These are phyloP conservation scores for Trichoderma hamatum DNA, from an alignment of 2,329 filamentous ascomycete species.

Conservation along the genomic window DNA sequence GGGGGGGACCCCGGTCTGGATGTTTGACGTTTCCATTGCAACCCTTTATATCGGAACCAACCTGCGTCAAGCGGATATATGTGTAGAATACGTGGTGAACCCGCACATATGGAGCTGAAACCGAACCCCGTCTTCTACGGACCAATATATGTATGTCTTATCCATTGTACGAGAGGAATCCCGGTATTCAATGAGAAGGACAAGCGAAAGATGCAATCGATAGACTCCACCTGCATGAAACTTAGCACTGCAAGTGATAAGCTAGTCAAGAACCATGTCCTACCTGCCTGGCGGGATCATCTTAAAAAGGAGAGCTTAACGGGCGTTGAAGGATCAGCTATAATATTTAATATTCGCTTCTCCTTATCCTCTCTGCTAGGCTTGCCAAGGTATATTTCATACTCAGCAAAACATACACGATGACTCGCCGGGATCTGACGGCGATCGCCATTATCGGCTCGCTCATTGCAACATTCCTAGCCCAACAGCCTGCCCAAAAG, in stretches of 20 bases:
- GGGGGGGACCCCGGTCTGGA: neutral
- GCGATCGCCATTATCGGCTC: slow-evolving; percentile 10
- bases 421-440: slow-evolving; percentile 8
- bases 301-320: slow-evolving; percentile 1
- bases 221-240: neutral
- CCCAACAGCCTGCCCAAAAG: neutral
- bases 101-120: neutral
- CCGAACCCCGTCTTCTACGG: neutral
- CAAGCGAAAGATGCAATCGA: neutral
- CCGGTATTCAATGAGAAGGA: neutral
- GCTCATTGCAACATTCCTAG: slow-evolving; percentile 7
- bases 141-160: neutral
- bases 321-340: neutral
- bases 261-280: neutral
- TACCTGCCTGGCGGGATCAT: neutral
- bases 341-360: neutral
- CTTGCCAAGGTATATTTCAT: neutral
- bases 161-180: neutral
- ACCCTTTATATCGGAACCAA: neutral
- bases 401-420: neutral
- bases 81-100: neutral
- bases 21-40: neutral
- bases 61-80: neutral
- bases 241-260: neutral
- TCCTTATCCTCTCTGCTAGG: neutral